These are phyloP conservation scores for Arachis hypogaea DNA, from an alignment of 306 rosid species.

Conservation along the genomic window DNA sequence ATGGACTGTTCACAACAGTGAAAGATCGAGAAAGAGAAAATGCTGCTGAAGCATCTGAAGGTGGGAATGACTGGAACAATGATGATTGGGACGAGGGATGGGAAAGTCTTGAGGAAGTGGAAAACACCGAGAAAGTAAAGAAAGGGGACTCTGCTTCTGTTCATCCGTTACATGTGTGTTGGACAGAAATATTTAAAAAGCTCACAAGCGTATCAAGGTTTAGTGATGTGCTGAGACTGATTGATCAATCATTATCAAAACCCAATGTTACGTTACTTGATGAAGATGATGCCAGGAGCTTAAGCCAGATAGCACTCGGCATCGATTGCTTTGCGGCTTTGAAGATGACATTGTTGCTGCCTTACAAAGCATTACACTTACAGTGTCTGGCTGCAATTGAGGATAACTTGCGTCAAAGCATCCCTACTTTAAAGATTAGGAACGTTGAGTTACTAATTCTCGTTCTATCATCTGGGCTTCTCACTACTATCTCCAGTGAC, in stretches of 20 bases:
- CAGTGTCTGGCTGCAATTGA: constrained; percentile 74
- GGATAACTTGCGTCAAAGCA: constrained; percentile 62
- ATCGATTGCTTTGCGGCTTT: constrained; percentile 69
- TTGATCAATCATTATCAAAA: constrained; percentile 68
- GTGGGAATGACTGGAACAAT: constrained; percentile 78
- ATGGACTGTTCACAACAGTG: constrained; percentile 65
- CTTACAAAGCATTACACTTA: constrained; percentile 62
- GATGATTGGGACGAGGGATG: constrained; percentile 98
- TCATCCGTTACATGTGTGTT: constrained; percentile 85
- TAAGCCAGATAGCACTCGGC: constrained; percentile 56
- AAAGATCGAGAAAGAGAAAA: constrained; percentile 54
- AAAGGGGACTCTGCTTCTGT: constrained; percentile 40
- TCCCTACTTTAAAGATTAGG: constrained; percentile 48
- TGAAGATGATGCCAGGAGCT: constrained; percentile 66
- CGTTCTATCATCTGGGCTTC: constrained; percentile 67
- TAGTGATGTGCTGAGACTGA: constrained; percentile 63
- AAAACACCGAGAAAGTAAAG: constrained; percentile 56
- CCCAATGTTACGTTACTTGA: constrained; percentile 63
- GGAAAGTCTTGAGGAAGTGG: constrained; percentile 90
- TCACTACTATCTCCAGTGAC: constrained; percentile 49
- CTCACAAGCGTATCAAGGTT: constrained; percentile 57
- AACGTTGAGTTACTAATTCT: constrained; percentile 73
- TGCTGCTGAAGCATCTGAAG: constrained; percentile 57
- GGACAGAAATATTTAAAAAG: constrained; percentile 74
- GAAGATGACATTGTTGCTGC: constrained; percentile 69